Evolutionary conservation across 75 land plant genomes (phyloP).

Genomic region (Pinus tabuliformis): DNA sequence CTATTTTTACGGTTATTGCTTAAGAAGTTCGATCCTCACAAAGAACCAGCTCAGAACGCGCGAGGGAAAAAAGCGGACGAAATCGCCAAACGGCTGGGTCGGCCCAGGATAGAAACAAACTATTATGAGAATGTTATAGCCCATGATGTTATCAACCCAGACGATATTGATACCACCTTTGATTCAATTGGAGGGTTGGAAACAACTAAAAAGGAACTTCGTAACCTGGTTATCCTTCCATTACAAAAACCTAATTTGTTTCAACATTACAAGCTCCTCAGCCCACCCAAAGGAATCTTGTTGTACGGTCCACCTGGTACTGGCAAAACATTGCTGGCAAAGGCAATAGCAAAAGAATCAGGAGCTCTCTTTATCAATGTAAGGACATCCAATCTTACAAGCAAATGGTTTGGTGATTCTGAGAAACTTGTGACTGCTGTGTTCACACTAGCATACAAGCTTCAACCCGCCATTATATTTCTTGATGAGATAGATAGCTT

Average conservation of each 20-base stretch:
- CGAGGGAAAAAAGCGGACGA: no score
- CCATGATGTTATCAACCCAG: neutral
- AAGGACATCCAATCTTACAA: constrained; percentile 24
- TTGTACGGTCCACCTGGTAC: neutral
- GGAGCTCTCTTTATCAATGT: constrained; percentile 6
- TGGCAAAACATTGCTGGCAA: neutral
- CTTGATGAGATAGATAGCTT: constrained; percentile 45
- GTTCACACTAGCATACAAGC: constrained; percentile 31
- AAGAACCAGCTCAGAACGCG: no score
- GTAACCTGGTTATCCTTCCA: constrained; percentile 84
- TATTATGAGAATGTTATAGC: no score
- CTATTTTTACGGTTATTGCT: no score
- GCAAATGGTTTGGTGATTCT: constrained; percentile 49
- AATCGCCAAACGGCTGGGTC: no score
- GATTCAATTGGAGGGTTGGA: neutral
- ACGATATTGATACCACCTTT: neutral
- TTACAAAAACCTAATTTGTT: constrained; percentile 80
- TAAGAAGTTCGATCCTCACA: no score
- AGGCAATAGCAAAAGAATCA: neutral
- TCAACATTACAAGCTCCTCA: constrained; percentile 79
- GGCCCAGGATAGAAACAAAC: no score
- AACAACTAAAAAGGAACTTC: neutral
- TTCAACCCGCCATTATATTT: constrained; percentile 39
- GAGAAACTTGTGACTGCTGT: constrained; percentile 42
- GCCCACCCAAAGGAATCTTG: constrained; percentile 10